Conservation (phyloP, 2,329 filamentous ascomycete genomes). For the Colletotrichum sp. region DNA sequence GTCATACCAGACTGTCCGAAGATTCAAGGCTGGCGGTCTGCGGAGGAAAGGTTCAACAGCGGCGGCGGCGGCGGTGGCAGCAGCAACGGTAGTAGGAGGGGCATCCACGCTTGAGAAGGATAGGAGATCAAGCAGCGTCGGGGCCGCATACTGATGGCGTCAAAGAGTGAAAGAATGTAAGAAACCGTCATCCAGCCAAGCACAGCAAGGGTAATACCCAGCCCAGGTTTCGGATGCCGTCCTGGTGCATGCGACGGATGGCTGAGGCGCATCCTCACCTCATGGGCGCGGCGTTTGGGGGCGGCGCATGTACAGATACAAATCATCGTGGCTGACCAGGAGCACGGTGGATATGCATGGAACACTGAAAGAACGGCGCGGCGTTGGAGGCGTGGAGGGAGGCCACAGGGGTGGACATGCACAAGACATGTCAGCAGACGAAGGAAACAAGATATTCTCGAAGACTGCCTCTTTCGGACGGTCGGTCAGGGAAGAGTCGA, state of each 20-base stretch:
- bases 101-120: conserved; percentile 17
- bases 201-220: neutral
- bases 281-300: neutral
- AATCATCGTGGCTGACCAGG: neutral
- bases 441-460: conserved; percentile 5
- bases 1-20: conserved; percentile 80
- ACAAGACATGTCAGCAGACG: neutral
- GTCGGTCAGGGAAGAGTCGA: neutral
- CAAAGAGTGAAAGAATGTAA: neutral
- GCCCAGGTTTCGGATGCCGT: neutral
- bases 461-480: neutral
- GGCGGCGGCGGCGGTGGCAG: neutral
- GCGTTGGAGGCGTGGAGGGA: neutral
- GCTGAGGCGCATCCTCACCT: neutral
- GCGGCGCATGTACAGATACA: neutral
- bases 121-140: conserved; percentile 25
- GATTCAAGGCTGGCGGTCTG: conserved; percentile 59
- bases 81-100: neutral
- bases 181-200: neutral
- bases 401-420: neutral
- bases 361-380: neutral
- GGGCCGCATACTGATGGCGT: conserved; percentile 8
- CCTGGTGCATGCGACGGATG: neutral
- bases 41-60: conserved; percentile 45
- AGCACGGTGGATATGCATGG: neutral